Conservation (phyloP, 371 early-diverging fungal genomes). For the Fennellomyces sp. region DNA sequence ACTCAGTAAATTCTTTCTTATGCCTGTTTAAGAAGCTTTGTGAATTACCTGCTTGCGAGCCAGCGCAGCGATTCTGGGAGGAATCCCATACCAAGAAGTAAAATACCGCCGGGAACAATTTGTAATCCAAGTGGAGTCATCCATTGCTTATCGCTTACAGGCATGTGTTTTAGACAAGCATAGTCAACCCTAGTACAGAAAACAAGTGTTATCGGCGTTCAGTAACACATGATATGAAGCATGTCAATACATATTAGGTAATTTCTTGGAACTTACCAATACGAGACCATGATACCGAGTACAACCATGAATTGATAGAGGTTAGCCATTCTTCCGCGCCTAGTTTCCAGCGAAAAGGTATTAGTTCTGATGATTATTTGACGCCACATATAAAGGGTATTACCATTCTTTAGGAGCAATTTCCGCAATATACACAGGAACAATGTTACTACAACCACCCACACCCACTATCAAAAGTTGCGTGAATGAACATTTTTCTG, state of each 20-base stretch:
- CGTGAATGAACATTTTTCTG: no score
- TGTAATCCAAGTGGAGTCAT: conserved; percentile 47
- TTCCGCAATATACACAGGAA: conserved; percentile 54
- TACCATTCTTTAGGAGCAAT: conserved; percentile 45
- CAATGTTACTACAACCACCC: conserved; percentile 42
- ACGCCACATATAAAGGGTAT: not conserved
- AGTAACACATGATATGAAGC: not conserved
- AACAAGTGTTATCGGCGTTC: no score
- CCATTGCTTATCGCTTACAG: conserved; percentile 32
- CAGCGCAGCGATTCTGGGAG: conserved; percentile 71
- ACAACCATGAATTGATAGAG: conserved; percentile 50
- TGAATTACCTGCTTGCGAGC: conserved; percentile 45
- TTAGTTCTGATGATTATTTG: no score
- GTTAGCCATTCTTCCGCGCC: conserved; percentile 44
- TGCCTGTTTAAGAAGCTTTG: not conserved
- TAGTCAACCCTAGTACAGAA: conserved; percentile 50
- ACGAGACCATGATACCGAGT: conserved; percentile 50
- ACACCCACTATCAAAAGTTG: conserved; percentile 34
- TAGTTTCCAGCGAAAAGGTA: no score
- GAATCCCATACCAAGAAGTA: conserved; percentile 53
- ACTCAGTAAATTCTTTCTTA: not conserved
- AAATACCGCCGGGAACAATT: conserved; percentile 55
- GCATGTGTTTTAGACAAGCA: conserved; percentile 32
- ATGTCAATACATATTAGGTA: not conserved
- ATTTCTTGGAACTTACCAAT: conserved; percentile 25